Evolutionary conservation across 768 basidiomycete species (phyloP), one percentile per base, ranked within the genome.

Genomic region (Pseudohyphozyma bogoriensis): DNA sequence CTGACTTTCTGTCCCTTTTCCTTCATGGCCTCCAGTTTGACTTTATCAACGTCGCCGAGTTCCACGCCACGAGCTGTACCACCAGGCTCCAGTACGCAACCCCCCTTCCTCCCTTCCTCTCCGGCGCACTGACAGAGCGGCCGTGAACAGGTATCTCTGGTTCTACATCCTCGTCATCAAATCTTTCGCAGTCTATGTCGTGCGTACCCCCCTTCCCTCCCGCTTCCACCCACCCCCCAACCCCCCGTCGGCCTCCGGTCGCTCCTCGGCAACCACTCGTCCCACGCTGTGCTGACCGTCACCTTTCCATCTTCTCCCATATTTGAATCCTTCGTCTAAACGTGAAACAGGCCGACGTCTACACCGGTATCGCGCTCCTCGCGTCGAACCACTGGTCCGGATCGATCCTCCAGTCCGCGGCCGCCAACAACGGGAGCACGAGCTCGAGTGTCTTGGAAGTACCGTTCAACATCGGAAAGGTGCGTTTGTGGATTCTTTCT

Each of bases 271-370:
- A n/a, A n/a, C n/a, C n/a, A n/a, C n/a, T n/a, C n/a, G n/a, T n/a
- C n/a, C n/a, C n/a, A n/a, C n/a, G n/a, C n/a, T n/a, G n/a, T n/a
- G n/a, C n/a, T n/a, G n/a, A n/a, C n/a, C n/a, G n/a, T n/a, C n/a
- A n/a, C n/a, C n/a, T n/a, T n/a, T n/a, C n/a, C n/a, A n/a, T n/a
- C n/a, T n/a, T n/a, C n/a, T n/a, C n/a, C n/a, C n/a, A n/a, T n/a
- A n/a, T n/a, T n/a, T n/a, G n/a, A n/a, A n/a, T n/a, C n/a, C n/a
- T n/a, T n/a, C n/a, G n/a, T n/a, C n/a, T n/a, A n/a, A n/a, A n/a
- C n/a, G n/a, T n/a, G n/a, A n/a, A n/a, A n/a, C n/a, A n/a, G n/a
- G 37, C 88, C 74, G 95, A 99, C 81, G 90, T 96, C 73, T 99
- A 92, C 78, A 90, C 93, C 39, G 91, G 89, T 64, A 82, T 89